Evolutionary conservation across 495 filamentous ascomycete genomes (phyloP).

Genomic region (Hypoxylon perforatum): DNA sequence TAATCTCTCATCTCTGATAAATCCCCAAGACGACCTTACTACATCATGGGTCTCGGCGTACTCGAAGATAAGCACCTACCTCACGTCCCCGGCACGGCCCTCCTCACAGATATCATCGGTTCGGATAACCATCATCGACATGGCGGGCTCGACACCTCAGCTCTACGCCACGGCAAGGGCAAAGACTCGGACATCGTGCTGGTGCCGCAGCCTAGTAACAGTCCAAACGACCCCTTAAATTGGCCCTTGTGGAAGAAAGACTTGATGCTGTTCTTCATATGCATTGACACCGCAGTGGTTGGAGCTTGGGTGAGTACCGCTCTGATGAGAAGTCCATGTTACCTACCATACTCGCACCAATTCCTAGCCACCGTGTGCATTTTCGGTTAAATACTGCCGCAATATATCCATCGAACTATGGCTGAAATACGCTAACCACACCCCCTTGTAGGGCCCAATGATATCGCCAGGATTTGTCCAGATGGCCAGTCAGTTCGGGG

Average conservation of each 20-base stretch:
- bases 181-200: conserved; percentile 52
- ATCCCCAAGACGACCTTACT: not conserved
- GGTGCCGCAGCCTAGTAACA: conserved; percentile 57
- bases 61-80: conserved; percentile 39
- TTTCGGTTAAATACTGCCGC: too few relatives aligned
- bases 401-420: too few relatives aligned
- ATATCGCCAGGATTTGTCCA: conserved; percentile 49
- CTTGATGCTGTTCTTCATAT: conserved; percentile 43
- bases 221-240: conserved; percentile 61
- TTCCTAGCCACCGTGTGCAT: too few relatives aligned
- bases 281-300: conserved; percentile 54
- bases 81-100: conserved; percentile 42
- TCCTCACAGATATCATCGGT: conserved; percentile 36
- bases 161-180: conserved; percentile 54
- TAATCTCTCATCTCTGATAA: not conserved
- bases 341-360: not conserved
- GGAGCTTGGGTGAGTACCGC: conserved; percentile 37
- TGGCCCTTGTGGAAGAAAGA: conserved; percentile 56
- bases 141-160: conserved; percentile 36
- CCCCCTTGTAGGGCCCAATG: conserved; percentile 52
- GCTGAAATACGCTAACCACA: conserved; percentile 4
- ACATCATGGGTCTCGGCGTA: conserved; percentile 42
- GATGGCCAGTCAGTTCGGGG: conserved; percentile 51
- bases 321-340: not conserved
- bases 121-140: conserved; percentile 22